Evolutionary conservation across 2,329 filamentous ascomycete species (phyloP), one percentile per base, ranked within the genome.

Genomic region (Penicillium fuscoglaucum): DNA sequence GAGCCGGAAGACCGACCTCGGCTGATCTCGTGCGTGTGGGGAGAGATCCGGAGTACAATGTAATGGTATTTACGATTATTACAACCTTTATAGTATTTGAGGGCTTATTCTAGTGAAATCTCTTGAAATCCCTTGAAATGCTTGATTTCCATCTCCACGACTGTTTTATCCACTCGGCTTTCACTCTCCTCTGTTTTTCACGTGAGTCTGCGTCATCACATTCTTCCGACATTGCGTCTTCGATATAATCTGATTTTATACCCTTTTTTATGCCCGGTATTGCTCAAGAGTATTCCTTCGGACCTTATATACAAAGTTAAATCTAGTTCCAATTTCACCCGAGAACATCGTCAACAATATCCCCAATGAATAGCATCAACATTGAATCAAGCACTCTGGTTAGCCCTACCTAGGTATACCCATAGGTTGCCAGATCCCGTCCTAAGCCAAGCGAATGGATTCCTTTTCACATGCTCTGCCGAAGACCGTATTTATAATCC

Each of bases 1-100:
- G 56, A 61, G 57, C 63, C 61, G 58, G 56, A 55, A 28, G 46
- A 50, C 50, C 56, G 58, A 67, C 65, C 65, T 67, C 65, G 65
- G 65, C 59, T 65, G 64, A 62, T 37, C 40, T 53, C 51, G 41
- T 53, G 50, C 29, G 31, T 46, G 51, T 53, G 51, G 51, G 51
- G 51, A 19, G 41, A 35, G 37, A 51, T 45, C 45, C 44, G n/a
- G 33, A 49, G 10, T 15, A 10, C 12, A 2, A 26, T 24, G 45
- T 39, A 48, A 21, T 29, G 12, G 51, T 46, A 46, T 53, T 52
- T n/a, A 33, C 12, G 1, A 28, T 19, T 28, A 35, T 41, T 55
- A 55, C 52, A 8, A 1, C 17, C 13, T 37, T 26, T 31, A 7
- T 7, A 31, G 21, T 6, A 24, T 26, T 48, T 26, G 3, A n/a